Conservation (phyloP, 2,329 filamentous ascomycete genomes). For the Diaporthe ampelina region DNA sequence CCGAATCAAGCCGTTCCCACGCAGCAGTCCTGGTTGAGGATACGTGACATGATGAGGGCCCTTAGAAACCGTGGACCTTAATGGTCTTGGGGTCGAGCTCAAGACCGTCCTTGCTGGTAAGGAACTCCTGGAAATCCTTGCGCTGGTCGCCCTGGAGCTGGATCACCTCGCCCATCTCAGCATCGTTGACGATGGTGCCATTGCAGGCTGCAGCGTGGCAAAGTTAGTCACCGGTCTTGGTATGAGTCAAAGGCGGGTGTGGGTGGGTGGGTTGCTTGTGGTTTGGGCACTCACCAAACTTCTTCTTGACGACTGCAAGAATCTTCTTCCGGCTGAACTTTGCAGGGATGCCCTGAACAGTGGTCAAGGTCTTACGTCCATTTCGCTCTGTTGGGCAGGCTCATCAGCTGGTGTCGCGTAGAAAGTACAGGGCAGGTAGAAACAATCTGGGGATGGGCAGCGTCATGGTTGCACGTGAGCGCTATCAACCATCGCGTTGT, state of each 20-base stretch:
- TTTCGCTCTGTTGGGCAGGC: slow-evolving; percentile 85
- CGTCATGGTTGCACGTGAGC: slow-evolving; percentile 23
- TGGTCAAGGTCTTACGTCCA: slow-evolving; percentile 99
- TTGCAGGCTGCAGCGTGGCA: slow-evolving; percentile 82
- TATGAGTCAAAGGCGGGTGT: slow-evolving; percentile 17
- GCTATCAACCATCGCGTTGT: background rate
- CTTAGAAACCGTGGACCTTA: slow-evolving; percentile 74
- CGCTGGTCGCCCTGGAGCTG: slow-evolving; percentile 99
- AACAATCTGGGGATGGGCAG: background rate
- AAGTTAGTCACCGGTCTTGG: slow-evolving; percentile 42
- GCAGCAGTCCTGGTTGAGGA: slow-evolving; percentile 25
- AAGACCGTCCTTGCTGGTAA: slow-evolving; percentile 95
- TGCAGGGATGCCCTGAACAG: slow-evolving; percentile 97
- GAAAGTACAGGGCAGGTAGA: background rate
- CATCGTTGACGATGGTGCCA: slow-evolving; percentile 98
- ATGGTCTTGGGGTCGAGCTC: slow-evolving; percentile 97
- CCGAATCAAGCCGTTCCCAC: slow-evolving; percentile 34
- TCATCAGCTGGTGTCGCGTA: slow-evolving; percentile 10
- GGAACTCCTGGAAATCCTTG: slow-evolving; percentile 98
- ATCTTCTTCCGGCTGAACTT: slow-evolving; percentile 99
- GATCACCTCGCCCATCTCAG: slow-evolving; percentile 99
- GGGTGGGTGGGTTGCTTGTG: background rate
- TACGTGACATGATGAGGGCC: slow-evolving; percentile 41
- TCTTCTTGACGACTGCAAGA: slow-evolving; percentile 99
- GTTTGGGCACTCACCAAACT: slow-evolving; percentile 78